Base-by-base conservation (phyloP, 2,329 filamentous ascomycete genomes). In the Aspergillus tanneri region DNA sequence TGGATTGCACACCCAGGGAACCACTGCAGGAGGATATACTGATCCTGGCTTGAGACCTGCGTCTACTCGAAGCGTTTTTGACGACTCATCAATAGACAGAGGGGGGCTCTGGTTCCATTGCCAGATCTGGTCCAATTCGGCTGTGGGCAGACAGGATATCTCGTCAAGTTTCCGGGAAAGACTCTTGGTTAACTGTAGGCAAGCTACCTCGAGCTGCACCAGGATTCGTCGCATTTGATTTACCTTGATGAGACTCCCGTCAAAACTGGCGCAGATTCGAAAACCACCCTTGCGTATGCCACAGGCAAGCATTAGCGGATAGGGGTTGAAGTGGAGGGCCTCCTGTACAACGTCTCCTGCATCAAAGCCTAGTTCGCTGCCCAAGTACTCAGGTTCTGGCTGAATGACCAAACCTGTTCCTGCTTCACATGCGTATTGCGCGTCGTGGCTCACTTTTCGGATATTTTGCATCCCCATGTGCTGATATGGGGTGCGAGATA, bases 401-500 rank as follows among this genome's bases (percentile, higher is more conserved):
- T 72, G 70, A 25, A 72, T 66, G 24, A 72, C 69, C 23, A 72
- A 45, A 2, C 69, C 69, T 1, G 65, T 70, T 0, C 55, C 52
- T 4, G 65, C 62, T 46, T 69, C 65, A 19, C 66, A 69, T 16
- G 68, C 68, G 44, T 67, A 59, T 22, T 69, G 67, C 4, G 68
- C 66, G 55, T 70, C 68, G n/a, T 51, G 57, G 55, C 67, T 70
- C 35, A 70, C 64, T 47, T 67, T 67, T 30, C 74, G 64, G 48
- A 78, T 77, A 35, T 77, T 70, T 52, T 78, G 76, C 57, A 77
- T 68, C 4, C 76, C 76, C 57, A 76, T 69, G 44, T 78, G 76
- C 52, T 78, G 73, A 49, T 76, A 73, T 0, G 72, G 71, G 3
- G 72, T 73, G 5, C 73, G 72, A 9, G 68, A 56, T 34, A 50